Base-by-base conservation (phyloP, 257 asterid species). In the Solanum pennellii region DNA sequence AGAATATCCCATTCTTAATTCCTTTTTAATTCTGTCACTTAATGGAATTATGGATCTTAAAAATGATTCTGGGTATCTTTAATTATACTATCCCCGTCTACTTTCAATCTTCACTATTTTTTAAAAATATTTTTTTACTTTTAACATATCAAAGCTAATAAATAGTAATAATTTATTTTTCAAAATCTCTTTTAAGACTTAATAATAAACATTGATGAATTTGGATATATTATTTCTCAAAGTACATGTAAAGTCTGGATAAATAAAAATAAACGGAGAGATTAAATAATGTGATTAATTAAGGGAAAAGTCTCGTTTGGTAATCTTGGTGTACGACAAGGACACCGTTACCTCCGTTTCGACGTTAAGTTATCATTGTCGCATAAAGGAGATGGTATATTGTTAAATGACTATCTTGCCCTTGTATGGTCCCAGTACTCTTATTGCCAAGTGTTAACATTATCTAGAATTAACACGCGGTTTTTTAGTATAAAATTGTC, bases 291-390 rank as follows among this genome's bases (percentile, higher is more conserved):
- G 1, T 41, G 68, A 47, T 65, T 44, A 66, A 68, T 44, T 68
- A 27, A 42, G 45, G 80, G 87, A 15, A 14, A 14, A 31, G 31
- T 2, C 31, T 31, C 31, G 7, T 9, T 33, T 18, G 3, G 65
- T 65, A 39, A 84, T 27, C 42, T 79, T 6, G 68, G 2, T 20
- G 85, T 82, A 82, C 69, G 69, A 10, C 69, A 82, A 82, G 69
- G 85, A 82, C 45, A 82, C 18, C 85, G 45, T 80, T 47, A 16
- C 65, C 18, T 18, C 85, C 68, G 85, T 80, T 49, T 47, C 25
- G 68, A 80, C 68, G 85, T 10, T 80, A 29, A 10, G 25, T 49
- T 82, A 42, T n/a, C 31, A 25, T 25, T 41, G 66, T 84, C 59
- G 20, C 80, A 13, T 42, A 27, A 65, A 62, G 80, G 11, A 9